These are phyloP conservation scores for Grifola frondosa DNA, from an alignment of 1,284 basidiomycete species.

Conservation along the genomic window DNA sequence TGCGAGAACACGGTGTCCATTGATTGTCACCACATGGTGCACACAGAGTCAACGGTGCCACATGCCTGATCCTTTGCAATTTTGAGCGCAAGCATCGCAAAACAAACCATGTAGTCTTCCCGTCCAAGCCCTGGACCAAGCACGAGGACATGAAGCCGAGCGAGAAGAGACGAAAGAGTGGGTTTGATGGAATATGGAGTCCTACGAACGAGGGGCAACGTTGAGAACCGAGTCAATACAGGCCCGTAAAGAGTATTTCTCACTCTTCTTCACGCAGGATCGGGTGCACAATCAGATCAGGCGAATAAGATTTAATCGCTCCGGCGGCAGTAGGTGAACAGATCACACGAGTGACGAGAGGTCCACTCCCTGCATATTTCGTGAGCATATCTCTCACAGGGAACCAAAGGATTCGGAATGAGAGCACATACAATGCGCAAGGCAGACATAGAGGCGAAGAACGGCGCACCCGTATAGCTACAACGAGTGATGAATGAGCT, in stretches of 20 bases:
- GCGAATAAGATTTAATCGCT: conserved; percentile 95
- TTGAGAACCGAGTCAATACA: not conserved
- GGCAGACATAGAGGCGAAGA: conserved; percentile 88
- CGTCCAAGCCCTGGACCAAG: conserved; percentile 93
- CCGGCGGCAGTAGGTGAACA: conserved; percentile 88
- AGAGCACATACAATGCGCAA: conserved; percentile 78
- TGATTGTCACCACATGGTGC: no score
- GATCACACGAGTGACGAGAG: conserved; percentile 95
- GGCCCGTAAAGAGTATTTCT: conserved; percentile 17
- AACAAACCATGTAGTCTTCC: conserved; percentile 86
- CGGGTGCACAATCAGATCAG: conserved; percentile 95
- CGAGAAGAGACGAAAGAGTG: conserved; percentile 71
- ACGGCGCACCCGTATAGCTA: conserved; percentile 93
- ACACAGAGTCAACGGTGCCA: no score
- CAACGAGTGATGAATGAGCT: not conserved
- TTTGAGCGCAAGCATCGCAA: conserved; percentile 57
- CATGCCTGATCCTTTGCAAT: conserved; percentile 41
- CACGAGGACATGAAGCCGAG: conserved; percentile 88
- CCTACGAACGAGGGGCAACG: conserved; percentile 30
- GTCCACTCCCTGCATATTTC: conserved; percentile 75
- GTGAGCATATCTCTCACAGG: no score
- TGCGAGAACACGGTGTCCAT: no score
- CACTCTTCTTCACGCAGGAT: conserved; percentile 66
- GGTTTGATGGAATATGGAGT: conserved; percentile 48
- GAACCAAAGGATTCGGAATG: no score